Conservation (phyloP, 305 asterid species). For the Fraxinus dipetala region DNA sequence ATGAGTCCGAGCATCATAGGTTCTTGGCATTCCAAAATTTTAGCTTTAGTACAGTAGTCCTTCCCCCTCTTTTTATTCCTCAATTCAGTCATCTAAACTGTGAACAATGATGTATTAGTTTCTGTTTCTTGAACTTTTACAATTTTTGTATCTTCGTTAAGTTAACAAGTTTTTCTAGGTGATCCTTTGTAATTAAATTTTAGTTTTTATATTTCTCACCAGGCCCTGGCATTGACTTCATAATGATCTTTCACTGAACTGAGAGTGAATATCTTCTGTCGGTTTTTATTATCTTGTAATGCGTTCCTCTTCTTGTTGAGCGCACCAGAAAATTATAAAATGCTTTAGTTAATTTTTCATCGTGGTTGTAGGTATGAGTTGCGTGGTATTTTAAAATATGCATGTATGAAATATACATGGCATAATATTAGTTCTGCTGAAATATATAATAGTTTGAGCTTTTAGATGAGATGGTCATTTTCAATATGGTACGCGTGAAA, state of each 20-base stretch:
- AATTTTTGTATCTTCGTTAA: neutral
- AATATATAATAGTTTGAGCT: neutral
- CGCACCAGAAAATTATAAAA: neutral
- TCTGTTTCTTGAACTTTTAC: neutral
- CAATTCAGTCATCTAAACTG: neutral
- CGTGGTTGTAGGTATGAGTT: neutral
- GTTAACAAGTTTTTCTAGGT: neutral
- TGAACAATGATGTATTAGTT: neutral
- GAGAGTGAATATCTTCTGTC: neutral
- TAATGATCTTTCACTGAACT: neutral
- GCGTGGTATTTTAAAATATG: neutral
- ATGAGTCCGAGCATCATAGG: neutral
- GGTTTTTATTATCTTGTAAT: neutral
- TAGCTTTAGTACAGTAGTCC: neutral
- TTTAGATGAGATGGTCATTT: neutral
- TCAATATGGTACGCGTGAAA: neutral
- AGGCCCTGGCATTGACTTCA: neutral
- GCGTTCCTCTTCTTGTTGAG: neutral
- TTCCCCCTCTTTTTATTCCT: neutral
- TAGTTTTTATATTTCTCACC: neutral
- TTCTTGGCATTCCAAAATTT: neutral
- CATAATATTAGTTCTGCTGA: neutral
- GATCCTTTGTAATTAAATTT: neutral
- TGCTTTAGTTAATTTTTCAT: neutral
- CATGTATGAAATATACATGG: neutral